Conservation (phyloP, 345 rosid genomes). For the Rhizophora mangle region DNA sequence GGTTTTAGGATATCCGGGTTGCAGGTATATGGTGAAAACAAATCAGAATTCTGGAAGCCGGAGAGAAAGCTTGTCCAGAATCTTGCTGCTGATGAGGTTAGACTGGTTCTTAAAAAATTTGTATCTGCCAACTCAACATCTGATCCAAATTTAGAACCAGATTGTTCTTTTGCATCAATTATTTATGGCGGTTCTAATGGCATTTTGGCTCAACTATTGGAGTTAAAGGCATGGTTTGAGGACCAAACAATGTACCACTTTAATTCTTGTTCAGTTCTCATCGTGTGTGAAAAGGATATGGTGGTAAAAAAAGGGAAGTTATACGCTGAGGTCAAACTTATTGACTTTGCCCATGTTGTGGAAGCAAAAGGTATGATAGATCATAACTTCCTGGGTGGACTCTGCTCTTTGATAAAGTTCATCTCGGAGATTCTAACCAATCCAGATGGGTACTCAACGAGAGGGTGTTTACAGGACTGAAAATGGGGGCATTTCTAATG, state of each 20-base stretch:
- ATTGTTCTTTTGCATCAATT: constrained; percentile 50
- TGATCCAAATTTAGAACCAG: constrained; percentile 36
- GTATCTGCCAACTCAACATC: constrained; percentile 59
- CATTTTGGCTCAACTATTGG: constrained; percentile 67
- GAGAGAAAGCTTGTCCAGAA: constrained; percentile 44
- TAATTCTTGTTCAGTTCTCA: constrained; percentile 78
- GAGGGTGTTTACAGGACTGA: constrained; percentile 15
- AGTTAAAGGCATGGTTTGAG: constrained; percentile 93
- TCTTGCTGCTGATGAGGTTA: constrained; percentile 48
- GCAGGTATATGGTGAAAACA: constrained; percentile 41
- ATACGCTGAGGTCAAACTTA: constrained; percentile 57
- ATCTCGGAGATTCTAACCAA: constrained; percentile 56
- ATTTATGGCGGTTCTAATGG: constrained; percentile 65
- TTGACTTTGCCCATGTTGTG: constrained; percentile 89
- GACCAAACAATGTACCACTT: constrained; percentile 80
- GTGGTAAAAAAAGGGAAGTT: constrained; percentile 33
- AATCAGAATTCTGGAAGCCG: constrained; percentile 65
- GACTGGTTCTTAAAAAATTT: constrained; percentile 59
- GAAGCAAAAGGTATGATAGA: constrained; percentile 85
- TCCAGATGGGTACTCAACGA: constrained; percentile 38
- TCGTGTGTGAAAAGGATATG: constrained; percentile 60
- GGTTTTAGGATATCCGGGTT: constrained; percentile 88
- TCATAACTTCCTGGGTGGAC: constrained; percentile 95
- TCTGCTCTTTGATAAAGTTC: constrained; percentile 81
- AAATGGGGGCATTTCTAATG: constrained; percentile 17